These are phyloP conservation scores for Neurospora terricola DNA, from an alignment of 495 filamentous ascomycete species.

Conservation along the genomic window DNA sequence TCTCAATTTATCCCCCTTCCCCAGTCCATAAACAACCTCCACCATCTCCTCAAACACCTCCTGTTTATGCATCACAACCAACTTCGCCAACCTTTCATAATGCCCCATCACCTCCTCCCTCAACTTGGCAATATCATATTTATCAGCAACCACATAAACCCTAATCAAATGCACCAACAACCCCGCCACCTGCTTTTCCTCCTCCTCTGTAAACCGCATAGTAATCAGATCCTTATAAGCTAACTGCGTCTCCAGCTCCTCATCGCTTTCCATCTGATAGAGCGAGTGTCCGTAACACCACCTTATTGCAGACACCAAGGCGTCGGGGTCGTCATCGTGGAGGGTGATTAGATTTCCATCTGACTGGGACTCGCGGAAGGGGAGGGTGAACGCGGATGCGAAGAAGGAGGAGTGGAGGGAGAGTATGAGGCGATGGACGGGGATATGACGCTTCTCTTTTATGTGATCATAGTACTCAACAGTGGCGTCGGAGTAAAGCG, in stretches of 20 bases:
- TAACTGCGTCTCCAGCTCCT: background rate
- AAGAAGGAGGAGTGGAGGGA: background rate
- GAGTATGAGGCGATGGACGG: background rate
- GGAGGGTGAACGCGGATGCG: background rate
- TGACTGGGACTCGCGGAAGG: background rate
- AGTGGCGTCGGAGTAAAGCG: background rate
- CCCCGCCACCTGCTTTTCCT: background rate
- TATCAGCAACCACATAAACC: background rate
- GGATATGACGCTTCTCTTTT: too few species aligned
- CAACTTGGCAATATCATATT: background rate
- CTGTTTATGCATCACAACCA: background rate
- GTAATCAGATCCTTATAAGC: background rate
- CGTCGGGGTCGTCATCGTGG: background rate
- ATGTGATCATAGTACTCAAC: background rate
- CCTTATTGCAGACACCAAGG: background rate
- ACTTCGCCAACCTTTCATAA: background rate
- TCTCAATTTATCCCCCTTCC: background rate
- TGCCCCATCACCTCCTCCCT: background rate
- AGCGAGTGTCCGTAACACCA: background rate
- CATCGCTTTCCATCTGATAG: accelerated
- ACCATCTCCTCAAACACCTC: background rate
- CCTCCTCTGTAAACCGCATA: background rate
- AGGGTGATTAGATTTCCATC: background rate
- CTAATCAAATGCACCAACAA: background rate
- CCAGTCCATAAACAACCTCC: background rate